These are phyloP conservation scores for Ogataea naganishii DNA, from an alignment of 805 yeast genomes.

Conservation along the genomic window DNA sequence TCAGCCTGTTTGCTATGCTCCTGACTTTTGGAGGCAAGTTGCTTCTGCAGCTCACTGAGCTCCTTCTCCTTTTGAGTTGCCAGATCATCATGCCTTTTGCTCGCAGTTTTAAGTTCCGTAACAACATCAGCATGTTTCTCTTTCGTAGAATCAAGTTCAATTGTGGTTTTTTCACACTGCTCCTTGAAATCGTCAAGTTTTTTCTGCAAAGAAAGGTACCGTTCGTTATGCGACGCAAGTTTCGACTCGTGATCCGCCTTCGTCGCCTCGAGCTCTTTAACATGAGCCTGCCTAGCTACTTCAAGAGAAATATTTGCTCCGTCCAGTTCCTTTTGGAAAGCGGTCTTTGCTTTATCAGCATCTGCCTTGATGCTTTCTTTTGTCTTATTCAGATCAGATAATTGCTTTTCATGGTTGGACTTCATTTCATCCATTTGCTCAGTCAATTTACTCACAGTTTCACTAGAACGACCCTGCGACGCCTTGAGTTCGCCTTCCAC, in stretches of 20 bases:
- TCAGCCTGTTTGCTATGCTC: background rate
- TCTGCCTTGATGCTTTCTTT: too few relatives aligned
- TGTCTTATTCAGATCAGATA: background rate
- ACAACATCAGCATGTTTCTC: too few relatives aligned
- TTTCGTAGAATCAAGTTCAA: too few relatives aligned
- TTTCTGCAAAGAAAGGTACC: too few relatives aligned
- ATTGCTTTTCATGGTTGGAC: background rate
- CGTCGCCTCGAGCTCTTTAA: slow-evolving; percentile 1
- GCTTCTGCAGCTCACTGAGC: background rate
- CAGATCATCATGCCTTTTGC: background rate
- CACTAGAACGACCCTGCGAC: too few relatives aligned
- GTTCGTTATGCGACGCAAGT: too few relatives aligned
- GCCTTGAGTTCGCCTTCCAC: background rate
- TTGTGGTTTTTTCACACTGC: background rate
- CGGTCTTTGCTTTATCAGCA: too few relatives aligned
- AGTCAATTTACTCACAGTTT: too few relatives aligned
- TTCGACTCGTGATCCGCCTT: too few relatives aligned
- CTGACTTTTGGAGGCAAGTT: background rate
- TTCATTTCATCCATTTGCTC: background rate
- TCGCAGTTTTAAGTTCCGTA: background rate
- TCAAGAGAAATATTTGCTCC: slow-evolving; percentile 2
- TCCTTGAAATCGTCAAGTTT: slow-evolving; percentile 1
- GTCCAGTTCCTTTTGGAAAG: slow-evolving; percentile 2
- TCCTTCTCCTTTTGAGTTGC: background rate
- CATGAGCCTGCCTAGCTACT: slow-evolving; percentile 2